These are phyloP conservation scores for Pseudogymnoascus sp. DNA, from an alignment of 2,329 filamentous ascomycete genomes.

Conservation along the genomic window DNA sequence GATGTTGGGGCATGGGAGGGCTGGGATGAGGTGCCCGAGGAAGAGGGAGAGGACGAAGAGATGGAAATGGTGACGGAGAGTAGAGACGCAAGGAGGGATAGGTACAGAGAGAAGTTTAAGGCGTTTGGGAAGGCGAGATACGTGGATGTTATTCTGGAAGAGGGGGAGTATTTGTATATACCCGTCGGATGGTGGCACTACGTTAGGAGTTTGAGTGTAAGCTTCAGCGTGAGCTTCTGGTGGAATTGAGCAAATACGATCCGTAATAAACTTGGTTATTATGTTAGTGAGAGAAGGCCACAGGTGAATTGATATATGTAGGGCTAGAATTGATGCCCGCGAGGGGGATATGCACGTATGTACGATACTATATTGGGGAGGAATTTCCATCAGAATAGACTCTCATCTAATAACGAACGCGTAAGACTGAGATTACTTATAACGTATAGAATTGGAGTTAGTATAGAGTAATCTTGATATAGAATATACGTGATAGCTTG, in stretches of 20 bases:
- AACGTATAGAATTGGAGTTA: neutral
- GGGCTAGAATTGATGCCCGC: neutral
- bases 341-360: too few species aligned
- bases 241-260: slow-evolving; percentile 48
- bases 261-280: neutral
- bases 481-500: neutral
- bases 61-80: slow-evolving; percentile 10
- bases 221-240: slow-evolving; percentile 97
- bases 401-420: neutral
- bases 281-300: neutral
- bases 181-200: slow-evolving; percentile 99
- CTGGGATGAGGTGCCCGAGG: slow-evolving; percentile 28
- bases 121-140: slow-evolving; percentile 20
- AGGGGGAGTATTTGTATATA: slow-evolving; percentile 81
- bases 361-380: neutral
- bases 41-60: slow-evolving; percentile 14
- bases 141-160: slow-evolving; percentile 68
- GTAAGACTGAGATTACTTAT: neutral
- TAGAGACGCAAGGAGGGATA: slow-evolving; percentile 8
- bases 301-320: neutral
- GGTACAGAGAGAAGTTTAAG: slow-evolving; percentile 17
- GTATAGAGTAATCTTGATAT: neutral
- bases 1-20: slow-evolving; percentile 67
- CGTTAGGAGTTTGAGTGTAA: slow-evolving; percentile 73
- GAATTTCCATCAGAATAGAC: neutral